Conservation (phyloP, 768 basidiomycete genomes). For the Bullera alba region DNA sequence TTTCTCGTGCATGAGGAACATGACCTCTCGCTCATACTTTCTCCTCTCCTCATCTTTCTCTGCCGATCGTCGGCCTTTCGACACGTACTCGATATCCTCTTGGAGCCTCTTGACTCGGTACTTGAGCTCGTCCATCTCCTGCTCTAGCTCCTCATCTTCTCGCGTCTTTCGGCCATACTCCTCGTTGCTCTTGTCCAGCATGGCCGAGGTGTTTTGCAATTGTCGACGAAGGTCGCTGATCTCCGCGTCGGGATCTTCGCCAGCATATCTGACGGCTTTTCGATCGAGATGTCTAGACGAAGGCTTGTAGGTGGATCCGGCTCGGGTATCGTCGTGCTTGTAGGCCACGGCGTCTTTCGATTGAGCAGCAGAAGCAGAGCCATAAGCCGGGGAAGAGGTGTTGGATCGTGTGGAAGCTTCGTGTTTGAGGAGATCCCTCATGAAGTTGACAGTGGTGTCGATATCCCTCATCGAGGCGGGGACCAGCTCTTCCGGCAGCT, state of each 20-base stretch:
- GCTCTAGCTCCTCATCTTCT: constrained; percentile 85
- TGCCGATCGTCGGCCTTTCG: constrained; percentile 62
- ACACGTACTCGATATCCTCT: constrained; percentile 83
- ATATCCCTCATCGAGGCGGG: constrained; percentile 88
- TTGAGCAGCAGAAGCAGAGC: constrained; percentile 4
- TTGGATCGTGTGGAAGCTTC: constrained; percentile 61
- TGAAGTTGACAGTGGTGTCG: constrained; percentile 76
- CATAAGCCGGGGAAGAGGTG: constrained; percentile 28
- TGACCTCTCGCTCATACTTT: constrained; percentile 76
- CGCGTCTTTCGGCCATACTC: constrained; percentile 57
- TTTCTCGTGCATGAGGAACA: constrained; percentile 78
- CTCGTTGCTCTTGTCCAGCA: constrained; percentile 69
- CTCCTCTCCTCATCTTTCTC: constrained; percentile 79
- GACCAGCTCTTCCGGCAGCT: constrained; percentile 78
- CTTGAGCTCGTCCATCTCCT: constrained; percentile 77
- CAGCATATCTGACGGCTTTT: constrained; percentile 62
- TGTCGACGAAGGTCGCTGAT: constrained; percentile 79
- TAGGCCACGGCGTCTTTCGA: constrained; percentile 82
- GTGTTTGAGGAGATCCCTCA: constrained; percentile 78
- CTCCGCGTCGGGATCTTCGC: constrained; percentile 61
- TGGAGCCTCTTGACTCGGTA: constrained; percentile 78
- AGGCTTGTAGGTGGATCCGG: constrained; percentile 67
- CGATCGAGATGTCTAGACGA: constrained; percentile 79
- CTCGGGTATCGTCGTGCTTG: constrained; percentile 61
- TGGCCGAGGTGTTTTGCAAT: constrained; percentile 67